phyloP scores from a whole-genome alignment of 2,329 filamentous ascomycete genomes.

The Colletotrichum zoysiae region DNA sequence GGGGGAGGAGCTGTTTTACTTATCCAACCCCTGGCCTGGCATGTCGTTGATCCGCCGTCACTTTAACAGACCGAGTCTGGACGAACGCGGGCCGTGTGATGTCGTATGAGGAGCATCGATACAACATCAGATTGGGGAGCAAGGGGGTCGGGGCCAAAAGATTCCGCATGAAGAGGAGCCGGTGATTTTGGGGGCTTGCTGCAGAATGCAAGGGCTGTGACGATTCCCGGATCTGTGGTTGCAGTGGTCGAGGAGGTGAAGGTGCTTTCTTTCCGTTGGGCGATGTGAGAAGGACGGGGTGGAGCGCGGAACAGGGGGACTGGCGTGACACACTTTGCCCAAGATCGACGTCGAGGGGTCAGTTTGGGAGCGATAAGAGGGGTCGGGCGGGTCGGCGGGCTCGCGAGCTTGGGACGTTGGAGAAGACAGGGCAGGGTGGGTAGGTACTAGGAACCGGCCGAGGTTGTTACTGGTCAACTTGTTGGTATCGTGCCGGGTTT shows the following conservation, averaged over 20 bases:
- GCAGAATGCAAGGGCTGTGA: neutral
- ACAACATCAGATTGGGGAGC: neutral
- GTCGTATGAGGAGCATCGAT: neutral
- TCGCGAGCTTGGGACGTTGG: neutral
- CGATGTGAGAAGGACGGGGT: neutral
- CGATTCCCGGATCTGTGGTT: neutral
- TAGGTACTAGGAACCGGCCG: neutral
- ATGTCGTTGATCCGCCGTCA: slow-evolving; percentile 9
- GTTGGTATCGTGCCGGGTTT: neutral
- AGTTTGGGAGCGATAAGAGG: slow-evolving; percentile 29
- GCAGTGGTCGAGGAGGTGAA: slow-evolving; percentile 5
- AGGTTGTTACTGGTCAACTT: neutral
- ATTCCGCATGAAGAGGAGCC: neutral
- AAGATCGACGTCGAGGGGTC: slow-evolving; percentile 35
- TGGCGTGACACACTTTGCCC: slow-evolving; percentile 27
- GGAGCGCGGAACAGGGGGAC: neutral
- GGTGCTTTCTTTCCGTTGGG: neutral
- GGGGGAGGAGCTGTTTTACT: neutral
- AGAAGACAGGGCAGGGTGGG: too few relatives aligned
- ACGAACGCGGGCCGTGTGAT: slow-evolving; percentile 10
- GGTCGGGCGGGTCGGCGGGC: neutral
- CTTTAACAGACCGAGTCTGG: neutral
- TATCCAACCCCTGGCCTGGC: neutral
- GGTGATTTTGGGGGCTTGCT: neutral
- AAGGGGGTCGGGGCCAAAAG: neutral